These are phyloP conservation scores for Penicillium macrosclerotiorum DNA, from an alignment of 495 filamentous ascomycete species.

Conservation along the genomic window DNA sequence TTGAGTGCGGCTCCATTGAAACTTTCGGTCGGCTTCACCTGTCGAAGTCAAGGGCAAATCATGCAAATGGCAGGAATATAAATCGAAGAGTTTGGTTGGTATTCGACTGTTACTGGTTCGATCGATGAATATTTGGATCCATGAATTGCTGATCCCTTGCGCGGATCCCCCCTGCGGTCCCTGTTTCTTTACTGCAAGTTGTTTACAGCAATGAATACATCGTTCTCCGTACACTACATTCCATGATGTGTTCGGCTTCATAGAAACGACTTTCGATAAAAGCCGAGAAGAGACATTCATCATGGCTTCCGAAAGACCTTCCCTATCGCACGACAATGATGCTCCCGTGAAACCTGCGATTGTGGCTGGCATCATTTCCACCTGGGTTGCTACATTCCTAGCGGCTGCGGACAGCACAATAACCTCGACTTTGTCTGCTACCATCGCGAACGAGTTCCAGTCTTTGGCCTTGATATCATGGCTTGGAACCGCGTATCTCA, in stretches of 20 bases:
- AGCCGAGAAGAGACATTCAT: too few relatives aligned
- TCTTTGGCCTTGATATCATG: slow-evolving; percentile 17
- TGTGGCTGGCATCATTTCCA: slow-evolving; percentile 10
- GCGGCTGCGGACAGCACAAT: slow-evolving; percentile 19
- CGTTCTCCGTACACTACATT: too few relatives aligned
- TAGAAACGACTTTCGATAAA: too few relatives aligned
- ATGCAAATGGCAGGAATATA: too few relatives aligned
- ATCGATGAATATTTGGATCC: neutral
- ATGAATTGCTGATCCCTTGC: neutral
- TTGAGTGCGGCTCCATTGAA: too few relatives aligned
- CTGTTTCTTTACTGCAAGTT: neutral
- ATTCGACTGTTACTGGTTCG: neutral
- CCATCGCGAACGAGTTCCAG: slow-evolving; percentile 13
- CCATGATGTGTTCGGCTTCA: neutral
- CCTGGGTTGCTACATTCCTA: slow-evolving; percentile 17
- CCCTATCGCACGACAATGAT: neutral
- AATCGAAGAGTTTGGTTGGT: neutral
- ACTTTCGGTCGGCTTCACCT: too few relatives aligned
- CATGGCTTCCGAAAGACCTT: too few relatives aligned
- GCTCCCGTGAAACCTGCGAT: neutral
- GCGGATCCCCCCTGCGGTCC: neutral
- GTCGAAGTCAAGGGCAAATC: too few relatives aligned
- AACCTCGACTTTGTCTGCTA: slow-evolving; percentile 15
- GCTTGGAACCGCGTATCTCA: slow-evolving; percentile 16
- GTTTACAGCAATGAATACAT: too few relatives aligned